These are phyloP conservation scores for Yamadazyma oceani DNA, from an alignment of 1,139 yeast genomes.

Conservation along the genomic window DNA sequence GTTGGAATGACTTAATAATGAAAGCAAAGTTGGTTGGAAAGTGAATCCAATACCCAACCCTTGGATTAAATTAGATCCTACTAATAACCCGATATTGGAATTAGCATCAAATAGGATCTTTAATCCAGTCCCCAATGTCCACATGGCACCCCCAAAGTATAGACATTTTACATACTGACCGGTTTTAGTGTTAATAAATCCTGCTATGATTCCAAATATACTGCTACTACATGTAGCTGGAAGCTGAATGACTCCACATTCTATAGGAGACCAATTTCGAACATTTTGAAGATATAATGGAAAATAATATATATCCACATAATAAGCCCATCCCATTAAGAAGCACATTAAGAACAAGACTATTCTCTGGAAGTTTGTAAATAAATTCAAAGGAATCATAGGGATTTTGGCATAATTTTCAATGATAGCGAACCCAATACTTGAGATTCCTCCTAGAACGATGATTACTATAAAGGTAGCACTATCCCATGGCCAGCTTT, in stretches of 20 bases:
- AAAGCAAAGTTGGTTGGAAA: constrained; percentile 56
- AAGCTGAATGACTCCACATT: constrained; percentile 15
- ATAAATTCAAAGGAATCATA: constrained; percentile 51
- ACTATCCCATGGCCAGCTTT: constrained; percentile 50
- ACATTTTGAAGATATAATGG: constrained; percentile 52
- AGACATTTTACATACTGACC: constrained; percentile 45
- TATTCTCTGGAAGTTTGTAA: constrained; percentile 32
- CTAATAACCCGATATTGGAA: constrained; percentile 31
- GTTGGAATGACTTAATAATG: constrained; percentile 48
- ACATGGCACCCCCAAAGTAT: constrained; percentile 38
- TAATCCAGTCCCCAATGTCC: constrained; percentile 43
- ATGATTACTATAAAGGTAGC: constrained; percentile 46
- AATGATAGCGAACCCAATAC: constrained; percentile 35
- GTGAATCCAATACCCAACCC: constrained; percentile 53
- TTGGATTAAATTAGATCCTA: constrained; percentile 36
- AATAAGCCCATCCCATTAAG: constrained; percentile 51
- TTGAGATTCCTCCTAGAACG: constrained; percentile 41
- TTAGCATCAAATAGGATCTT: constrained; percentile 31
- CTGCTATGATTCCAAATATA: constrained; percentile 22
- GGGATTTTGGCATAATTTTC: constrained; percentile 42
- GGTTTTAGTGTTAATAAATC: constrained; percentile 39
- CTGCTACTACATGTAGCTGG: constrained; percentile 19
- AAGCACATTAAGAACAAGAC: constrained; percentile 40
- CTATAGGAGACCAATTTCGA: constrained; percentile 12
- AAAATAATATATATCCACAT: constrained; percentile 42